Base-by-base conservation (phyloP, 2,329 filamentous ascomycete species). In the Coniochaeta sp. region DNA sequence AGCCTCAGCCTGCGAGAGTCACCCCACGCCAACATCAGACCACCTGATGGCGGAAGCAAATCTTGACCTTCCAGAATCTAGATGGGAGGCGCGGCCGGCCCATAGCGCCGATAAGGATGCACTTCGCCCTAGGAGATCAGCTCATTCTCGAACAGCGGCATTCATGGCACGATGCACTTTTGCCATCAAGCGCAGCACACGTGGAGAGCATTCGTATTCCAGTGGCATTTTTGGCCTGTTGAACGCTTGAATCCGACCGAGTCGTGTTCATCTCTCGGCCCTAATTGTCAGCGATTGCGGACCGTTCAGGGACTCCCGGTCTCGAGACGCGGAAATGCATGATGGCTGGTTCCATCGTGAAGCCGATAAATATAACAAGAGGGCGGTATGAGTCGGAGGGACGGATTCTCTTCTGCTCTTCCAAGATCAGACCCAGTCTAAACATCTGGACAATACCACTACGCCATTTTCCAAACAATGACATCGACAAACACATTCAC, bases 401-500 rank as follows among this genome's bases (percentile, higher is more conserved):
- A 36, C 22, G 31, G 12, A 6, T 7, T 16, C 1, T 28, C 31
- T 11, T 24, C 31, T 57, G 1, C 31, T 36, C 54, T 36, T 57
- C n/a, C 28, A 34, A 22, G 31, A 8, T 38, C 26, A 38, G 16
- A 57, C 54, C 34, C 6, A 56, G 24, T 9, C 19, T 26, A 36
- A 33, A 2, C 33, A 19, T 55, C 26, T 59, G 6, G 4, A 8
- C 47, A 59, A 31, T 26, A 26, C 33, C 50, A 56, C 17, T 14
- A 40, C 38, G 34, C 24, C 40, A 50, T 34, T 17, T 34, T 24
- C 47, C 54, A 38, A 24, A n/a, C n/a, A 43, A 57, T 52, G 24
- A 33, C 33, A 17, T 43, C 58, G 28, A 6, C 24, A 44, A 7
- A 24, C 14, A 61, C 61, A 33, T 65, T 59, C 57, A 69, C 67